A percentile compares a stretch with the other conserved stretches of the same genome.
phyloP scores from a whole-genome alignment of 306 rosid species.

The Lupinus albus region DNA sequence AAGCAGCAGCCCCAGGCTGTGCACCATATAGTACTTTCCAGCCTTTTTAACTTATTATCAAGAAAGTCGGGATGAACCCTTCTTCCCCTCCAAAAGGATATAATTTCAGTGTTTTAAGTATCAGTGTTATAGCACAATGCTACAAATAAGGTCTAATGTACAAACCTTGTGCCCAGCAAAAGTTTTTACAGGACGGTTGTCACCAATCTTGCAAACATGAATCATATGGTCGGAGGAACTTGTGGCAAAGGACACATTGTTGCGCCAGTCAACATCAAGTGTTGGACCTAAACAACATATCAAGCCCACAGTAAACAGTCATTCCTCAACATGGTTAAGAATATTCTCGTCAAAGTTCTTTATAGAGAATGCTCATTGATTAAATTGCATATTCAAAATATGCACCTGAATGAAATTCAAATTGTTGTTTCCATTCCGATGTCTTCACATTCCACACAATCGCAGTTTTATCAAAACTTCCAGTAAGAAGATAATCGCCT shows the following conservation, averaged over 20 bases:
- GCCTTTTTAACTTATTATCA: conserved; percentile 22
- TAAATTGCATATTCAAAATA: conserved; percentile 29
- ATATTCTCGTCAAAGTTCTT: conserved; percentile 21
- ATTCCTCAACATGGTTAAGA: conserved; percentile 25
- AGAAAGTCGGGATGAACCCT: conserved; percentile 3
- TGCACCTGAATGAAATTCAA: conserved; percentile 87
- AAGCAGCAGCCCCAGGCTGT: conserved; percentile 9
- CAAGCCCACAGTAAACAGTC: conserved; percentile 34
- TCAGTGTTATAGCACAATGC: not conserved
- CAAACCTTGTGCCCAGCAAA: conserved; percentile 90
- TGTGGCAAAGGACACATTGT: conserved; percentile 80
- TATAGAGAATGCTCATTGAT: conserved; percentile 7
- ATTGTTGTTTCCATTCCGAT: conserved; percentile 88
- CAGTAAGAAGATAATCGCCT: conserved; percentile 94
- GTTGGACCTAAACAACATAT: conserved; percentile 71
- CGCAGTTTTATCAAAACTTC: conserved; percentile 93
- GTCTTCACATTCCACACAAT: conserved; percentile 94
- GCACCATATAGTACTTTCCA: conserved; percentile 27
- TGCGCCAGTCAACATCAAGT: conserved; percentile 98
- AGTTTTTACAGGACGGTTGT: conserved; percentile 68
- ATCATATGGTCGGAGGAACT: conserved; percentile 90
- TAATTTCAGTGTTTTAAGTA: not conserved
- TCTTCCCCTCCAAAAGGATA: not conserved
- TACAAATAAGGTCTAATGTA: conserved; percentile 15
- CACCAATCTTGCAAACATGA: conserved; percentile 91